Conservation (phyloP, 2,329 filamentous ascomycete genomes). For the Diplocarpon rosae region DNA sequence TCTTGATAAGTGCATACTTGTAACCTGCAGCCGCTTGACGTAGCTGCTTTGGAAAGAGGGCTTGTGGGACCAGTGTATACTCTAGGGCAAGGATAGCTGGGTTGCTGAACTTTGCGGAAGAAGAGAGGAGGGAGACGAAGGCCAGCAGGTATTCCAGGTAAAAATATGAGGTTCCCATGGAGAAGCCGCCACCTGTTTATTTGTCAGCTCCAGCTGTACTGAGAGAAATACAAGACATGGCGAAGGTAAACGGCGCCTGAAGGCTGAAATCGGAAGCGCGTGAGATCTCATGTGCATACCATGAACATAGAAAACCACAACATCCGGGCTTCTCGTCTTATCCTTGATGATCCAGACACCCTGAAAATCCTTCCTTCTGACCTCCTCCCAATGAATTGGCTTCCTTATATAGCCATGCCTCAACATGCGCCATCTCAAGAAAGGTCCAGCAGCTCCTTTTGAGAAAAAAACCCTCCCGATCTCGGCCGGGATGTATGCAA, state of each 20-base stretch:
- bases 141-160: conserved; percentile 74
- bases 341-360: conserved; percentile 63
- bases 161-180: conserved; percentile 72
- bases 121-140: conserved; percentile 51
- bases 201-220: background rate
- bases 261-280: background rate
- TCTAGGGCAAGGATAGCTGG: conserved; percentile 63
- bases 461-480: conserved; percentile 70
- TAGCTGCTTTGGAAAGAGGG: conserved; percentile 11
- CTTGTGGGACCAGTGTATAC: conserved; percentile 13
- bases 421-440: conserved; percentile 64
- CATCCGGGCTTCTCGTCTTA: conserved; percentile 50
- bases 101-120: conserved; percentile 52
- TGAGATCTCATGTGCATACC: conserved; percentile 35
- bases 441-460: conserved; percentile 60
- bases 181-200: conserved; percentile 62
- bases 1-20: conserved; percentile 27
- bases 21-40: conserved; percentile 10
- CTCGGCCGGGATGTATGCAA: conserved; percentile 55
- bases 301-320: conserved; percentile 75
- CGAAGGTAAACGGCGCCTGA: background rate
- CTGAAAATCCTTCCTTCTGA: conserved; percentile 42
- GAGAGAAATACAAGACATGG: background rate
- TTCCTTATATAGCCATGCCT: conserved; percentile 55
- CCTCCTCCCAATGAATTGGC: conserved; percentile 53